Evolutionary conservation across 306 rosid genomes (phyloP).

Genomic region (Heteromeles arbutifolia): DNA sequence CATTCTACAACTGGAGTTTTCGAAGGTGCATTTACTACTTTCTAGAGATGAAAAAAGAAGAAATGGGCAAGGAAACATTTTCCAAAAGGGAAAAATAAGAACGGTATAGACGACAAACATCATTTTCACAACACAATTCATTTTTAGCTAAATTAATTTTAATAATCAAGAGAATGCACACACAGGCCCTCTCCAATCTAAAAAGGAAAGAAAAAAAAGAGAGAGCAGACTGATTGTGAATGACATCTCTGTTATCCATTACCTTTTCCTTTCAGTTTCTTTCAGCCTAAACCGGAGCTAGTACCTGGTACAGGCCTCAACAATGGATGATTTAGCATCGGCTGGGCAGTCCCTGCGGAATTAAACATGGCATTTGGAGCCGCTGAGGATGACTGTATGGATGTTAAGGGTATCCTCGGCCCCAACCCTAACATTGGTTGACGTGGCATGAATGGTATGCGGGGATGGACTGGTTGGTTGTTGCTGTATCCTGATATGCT

Average conservation of each 20-base stretch:
- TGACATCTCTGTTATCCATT: conserved; percentile 26
- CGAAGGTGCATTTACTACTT: not conserved
- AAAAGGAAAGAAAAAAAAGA: conserved; percentile 16
- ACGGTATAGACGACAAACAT: no score
- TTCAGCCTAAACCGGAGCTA: conserved; percentile 83
- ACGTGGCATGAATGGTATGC: conserved; percentile 67
- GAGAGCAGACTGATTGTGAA: conserved; percentile 18
- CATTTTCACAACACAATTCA: not conserved
- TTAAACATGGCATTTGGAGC: conserved; percentile 66
- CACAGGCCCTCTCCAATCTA: conserved; percentile 5
- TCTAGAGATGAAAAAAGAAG: not conserved
- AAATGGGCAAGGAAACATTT: not conserved
- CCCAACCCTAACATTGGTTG: conserved; percentile 85
- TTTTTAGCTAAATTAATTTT: conserved; percentile 6
- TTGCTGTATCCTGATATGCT: conserved; percentile 63
- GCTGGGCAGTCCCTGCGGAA: conserved; percentile 54
- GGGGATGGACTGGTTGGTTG: conserved; percentile 77
- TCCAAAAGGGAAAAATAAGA: not conserved
- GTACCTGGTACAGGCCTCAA: conserved; percentile 85
- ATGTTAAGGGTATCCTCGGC: conserved; percentile 74
- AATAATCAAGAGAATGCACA: conserved; percentile 27
- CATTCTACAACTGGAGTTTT: not conserved
- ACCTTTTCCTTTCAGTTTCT: conserved; percentile 28
- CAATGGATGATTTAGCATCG: conserved; percentile 63
- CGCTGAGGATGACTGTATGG: conserved; percentile 63